A percentile compares a stretch with the other conserved stretches of the same genome.
These are phyloP conservation scores for Metschnikowia vanudenii DNA, from an alignment of 805 yeast genomes.

Conservation along the genomic window DNA sequence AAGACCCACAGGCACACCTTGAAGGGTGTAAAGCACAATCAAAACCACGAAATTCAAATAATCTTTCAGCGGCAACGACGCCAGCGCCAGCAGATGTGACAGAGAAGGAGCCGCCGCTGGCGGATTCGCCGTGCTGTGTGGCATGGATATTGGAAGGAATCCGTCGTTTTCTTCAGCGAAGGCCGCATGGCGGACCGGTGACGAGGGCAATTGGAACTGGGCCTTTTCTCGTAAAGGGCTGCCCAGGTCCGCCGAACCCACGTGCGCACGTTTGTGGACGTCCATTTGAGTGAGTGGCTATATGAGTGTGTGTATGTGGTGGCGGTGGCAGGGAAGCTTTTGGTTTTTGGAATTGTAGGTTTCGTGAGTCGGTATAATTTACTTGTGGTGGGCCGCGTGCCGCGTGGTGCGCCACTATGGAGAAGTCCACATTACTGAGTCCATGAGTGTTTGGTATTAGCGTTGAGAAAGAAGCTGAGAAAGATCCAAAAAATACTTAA, in stretches of 20 bases:
- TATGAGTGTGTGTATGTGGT: too few species aligned
- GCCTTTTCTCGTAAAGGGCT: slow-evolving; percentile 5
- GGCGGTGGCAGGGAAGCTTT: too few species aligned
- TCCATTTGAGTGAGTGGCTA: too few species aligned
- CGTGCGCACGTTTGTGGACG: slow-evolving; percentile 14
- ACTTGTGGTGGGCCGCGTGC: too few species aligned
- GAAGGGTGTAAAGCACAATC: slow-evolving; percentile 74
- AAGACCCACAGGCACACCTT: slow-evolving; percentile 95
- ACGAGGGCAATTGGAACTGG: slow-evolving; percentile 1
- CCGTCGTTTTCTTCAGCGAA: slow-evolving; percentile 33
- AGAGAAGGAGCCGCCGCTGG: too few species aligned
- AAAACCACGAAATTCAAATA: slow-evolving; percentile 53
- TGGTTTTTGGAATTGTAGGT: too few species aligned
- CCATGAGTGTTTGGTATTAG: too few species aligned
- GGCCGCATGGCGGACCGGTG: slow-evolving; percentile 11
- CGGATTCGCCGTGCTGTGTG: background rate
- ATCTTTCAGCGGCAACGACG: slow-evolving; percentile 14
- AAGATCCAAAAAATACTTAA: too few species aligned
- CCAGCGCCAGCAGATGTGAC: background rate
- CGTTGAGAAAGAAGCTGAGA: too few species aligned
- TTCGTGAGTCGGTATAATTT: too few species aligned
- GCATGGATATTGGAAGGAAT: slow-evolving; percentile 26
- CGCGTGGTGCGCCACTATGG: too few species aligned
- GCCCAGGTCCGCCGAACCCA: background rate
- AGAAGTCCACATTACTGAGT: too few species aligned